These are phyloP conservation scores for Galeopsis tetrahit DNA, from an alignment of 257 asterid species.

Conservation along the genomic window DNA sequence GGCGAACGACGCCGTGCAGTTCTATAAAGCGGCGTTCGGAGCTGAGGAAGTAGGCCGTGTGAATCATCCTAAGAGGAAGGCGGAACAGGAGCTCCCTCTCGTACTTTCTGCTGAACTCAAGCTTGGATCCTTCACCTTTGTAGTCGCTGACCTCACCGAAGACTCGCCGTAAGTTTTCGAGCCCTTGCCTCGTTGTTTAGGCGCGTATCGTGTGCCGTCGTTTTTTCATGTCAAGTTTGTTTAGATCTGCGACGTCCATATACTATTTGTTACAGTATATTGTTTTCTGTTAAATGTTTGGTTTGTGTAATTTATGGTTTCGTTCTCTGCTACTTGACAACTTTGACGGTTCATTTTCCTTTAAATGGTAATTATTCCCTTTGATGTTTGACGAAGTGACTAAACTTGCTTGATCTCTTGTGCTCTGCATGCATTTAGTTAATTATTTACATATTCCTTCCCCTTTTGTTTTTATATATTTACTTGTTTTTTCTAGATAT, in stretches of 20 bases:
- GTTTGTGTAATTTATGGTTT: neutral
- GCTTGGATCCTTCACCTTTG: slow-evolving; percentile 56
- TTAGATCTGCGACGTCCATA: slow-evolving; percentile 29
- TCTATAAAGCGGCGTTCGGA: slow-evolving; percentile 86
- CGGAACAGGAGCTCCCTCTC: slow-evolving; percentile 82
- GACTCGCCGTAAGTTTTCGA: slow-evolving; percentile 52
- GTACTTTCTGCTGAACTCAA: slow-evolving; percentile 68
- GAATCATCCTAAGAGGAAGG: slow-evolving; percentile 75
- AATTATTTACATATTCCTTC: neutral
- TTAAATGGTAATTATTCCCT: neutral
- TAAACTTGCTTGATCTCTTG: neutral
- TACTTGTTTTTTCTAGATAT: neutral
- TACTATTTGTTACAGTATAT: too few relatives aligned
- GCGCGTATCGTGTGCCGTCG: neutral
- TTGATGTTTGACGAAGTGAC: neutral
- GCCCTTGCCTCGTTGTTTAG: neutral
- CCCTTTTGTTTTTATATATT: neutral
- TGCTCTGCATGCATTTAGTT: slow-evolving; percentile 6
- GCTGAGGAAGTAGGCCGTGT: slow-evolving; percentile 84
- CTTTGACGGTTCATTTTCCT: neutral
- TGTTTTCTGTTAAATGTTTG: neutral
- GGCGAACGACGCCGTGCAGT: slow-evolving; percentile 74
- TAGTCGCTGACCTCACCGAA: slow-evolving; percentile 73
- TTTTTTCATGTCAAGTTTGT: neutral
- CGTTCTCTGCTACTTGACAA: neutral